Evolutionary conservation across 768 basidiomycete genomes (phyloP), one percentile per base, ranked within the genome.

Genomic region (Leccinum variicolor): DNA sequence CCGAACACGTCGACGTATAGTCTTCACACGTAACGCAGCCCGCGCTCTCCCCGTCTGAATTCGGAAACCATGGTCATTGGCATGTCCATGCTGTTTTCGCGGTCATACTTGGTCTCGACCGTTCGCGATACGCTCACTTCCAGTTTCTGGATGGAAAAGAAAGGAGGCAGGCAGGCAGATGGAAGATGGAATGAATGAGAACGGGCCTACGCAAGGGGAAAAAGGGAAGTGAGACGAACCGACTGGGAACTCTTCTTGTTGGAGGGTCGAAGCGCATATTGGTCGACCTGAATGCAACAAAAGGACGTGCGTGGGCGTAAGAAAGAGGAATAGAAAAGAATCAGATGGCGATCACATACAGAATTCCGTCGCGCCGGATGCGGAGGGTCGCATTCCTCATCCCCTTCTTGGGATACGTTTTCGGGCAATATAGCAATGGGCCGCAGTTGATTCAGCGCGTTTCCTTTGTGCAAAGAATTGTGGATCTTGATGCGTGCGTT

Each of bases 81-180:
- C 19, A 15, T 8, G 11, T 62, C 58, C 11, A 52, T 1, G 0
- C 47, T 52, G 36, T 2, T 43, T 11, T 41, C 23, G 39, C 36
- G 39, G 31, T 66, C 67, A 28, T 53, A 53, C 52, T 59, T 68
- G 15, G 64, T 36, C 21, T 57, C 62, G 21, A 68, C 54, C 7
- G 50, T 66, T 10, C 23, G 61, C 23, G 60, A 59, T 26, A 69
- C 39, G 21, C 21, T 62, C 15, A 70, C 66, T 57, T 70, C 56
- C 3, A 61, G 61, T 63, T 63, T 39, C 19, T 26, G 23, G 9
- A 55, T 3, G 21, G 14, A 50, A 26, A 26, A 21, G 25, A 25
- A 47, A 26, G 25, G 17, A 26, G 46, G n/a, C 26, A 39, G 7
- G 17, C 28, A 17, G 15, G 34, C 15, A 36, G 15, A 29, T 4